Conservation (phyloP, 148 eudicot genomes). For the Limonium bicolor region DNA sequence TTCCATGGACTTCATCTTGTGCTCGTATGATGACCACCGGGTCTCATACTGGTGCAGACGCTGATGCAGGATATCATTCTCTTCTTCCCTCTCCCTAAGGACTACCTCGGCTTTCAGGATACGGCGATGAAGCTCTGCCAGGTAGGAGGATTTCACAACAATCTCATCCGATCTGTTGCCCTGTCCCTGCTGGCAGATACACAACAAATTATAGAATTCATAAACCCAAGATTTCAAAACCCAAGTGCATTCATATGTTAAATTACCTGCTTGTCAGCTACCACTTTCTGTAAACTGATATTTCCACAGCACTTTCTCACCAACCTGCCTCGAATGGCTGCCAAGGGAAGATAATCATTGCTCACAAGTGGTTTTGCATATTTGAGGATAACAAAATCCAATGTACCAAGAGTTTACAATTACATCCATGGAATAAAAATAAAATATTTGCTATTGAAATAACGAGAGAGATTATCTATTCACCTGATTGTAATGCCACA, state of each 20-base stretch:
- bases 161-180: conserved; percentile 62
- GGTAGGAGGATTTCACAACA: conserved; percentile 67
- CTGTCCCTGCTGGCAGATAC: conserved; percentile 14
- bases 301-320: conserved; percentile 90
- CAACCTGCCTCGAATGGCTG: conserved; percentile 88
- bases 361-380: no score
- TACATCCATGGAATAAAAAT: no score
- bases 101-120: conserved; percentile 80
- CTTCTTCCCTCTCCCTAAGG: conserved; percentile 82
- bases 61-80: conserved; percentile 79
- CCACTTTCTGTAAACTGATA: conserved; percentile 49
- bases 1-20: conserved; percentile 99
- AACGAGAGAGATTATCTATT: no score
- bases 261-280: no score
- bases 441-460: no score
- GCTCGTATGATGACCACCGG: conserved; percentile 90
- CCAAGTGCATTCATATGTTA: no score
- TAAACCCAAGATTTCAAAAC: no score
- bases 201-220: no score
- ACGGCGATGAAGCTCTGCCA: conserved; percentile 86
- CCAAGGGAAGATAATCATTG: no score
- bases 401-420: no score
- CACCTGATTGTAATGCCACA: conserved; percentile 68
- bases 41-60: conserved; percentile 78
- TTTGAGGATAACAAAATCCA: no score